Evolutionary conservation across 208 protist genomes (phyloP), one percentile per base, ranked within the genome.

Genomic region (Acanthamoeba divionensis): DNA sequence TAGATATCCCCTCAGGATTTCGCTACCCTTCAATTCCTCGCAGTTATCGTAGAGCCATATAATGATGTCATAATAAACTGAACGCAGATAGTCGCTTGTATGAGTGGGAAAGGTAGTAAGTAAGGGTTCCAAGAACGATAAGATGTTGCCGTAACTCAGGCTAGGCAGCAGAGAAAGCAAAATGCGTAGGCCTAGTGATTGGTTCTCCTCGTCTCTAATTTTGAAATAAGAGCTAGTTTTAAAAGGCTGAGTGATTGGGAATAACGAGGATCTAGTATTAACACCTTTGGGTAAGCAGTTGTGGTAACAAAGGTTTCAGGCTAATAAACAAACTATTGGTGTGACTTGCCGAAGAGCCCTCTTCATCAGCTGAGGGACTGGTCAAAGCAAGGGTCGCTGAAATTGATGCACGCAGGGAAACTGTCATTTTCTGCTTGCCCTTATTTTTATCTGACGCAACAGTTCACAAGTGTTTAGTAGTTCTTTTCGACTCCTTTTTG

Each of bases 31-130:
- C 2, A 65, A 13, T 44, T 67, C 50, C 44, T 62, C 45, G 38
- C 86, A 87, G 12, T 93, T 62, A 33, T 94, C 80, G 36, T 92
- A 94, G 10, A 94, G 44, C 83, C 91, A 94, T 13, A 94, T 90
- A 0, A 94, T 41, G 21, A 94, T 94, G 31, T 94, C 92, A 66
- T 93, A 94, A 24, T 90, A 94, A 38, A 66, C 45, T 26, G 26
- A 47, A 31, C 91, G 44, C 69, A 85, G 63, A 36, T 15, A 55
- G 73, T 91, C 89, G 54, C 47, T 85, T 38, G 48, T 62, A 31
- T 90, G 85, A 12, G 29, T 67, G 5, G 33, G 29, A 89, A 91
- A 89, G 36, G 87, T 91, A n/a, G 67, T 12, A 13, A 65, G 71
- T 29, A 93, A 60, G 33, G 54, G 45, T 44, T 88, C 50, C 21